Base-by-base conservation (phyloP, 1,284 basidiomycete genomes). In the Tilletiopsis washingtonensis region DNA sequence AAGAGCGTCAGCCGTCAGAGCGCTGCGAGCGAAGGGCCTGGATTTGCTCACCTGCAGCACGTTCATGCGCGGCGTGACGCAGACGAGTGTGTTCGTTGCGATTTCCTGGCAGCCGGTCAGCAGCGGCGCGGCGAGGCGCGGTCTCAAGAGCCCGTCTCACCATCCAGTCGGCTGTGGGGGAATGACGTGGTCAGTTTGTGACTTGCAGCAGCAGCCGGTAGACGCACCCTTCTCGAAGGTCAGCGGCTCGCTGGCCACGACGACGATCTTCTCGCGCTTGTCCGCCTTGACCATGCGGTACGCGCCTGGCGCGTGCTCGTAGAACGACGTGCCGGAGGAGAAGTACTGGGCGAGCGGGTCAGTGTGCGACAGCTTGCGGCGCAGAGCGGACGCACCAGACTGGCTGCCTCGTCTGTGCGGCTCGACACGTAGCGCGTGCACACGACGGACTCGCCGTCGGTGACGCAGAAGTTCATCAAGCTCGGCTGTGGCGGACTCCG, bases 391-490 rank as follows among this genome's bases (percentile, higher is more conserved):
- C 2, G 65, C 65, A 27, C 73, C 72, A 96, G 75, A 24, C 88
- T 93, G 1, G 93, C 91, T 1, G 91, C 93, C 74, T 96, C 91
- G 53, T 93, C 88, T 5, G 83, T 84, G 43, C 84, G 81, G 2
- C 87, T 91, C 0, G 88, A 91, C 40, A 98, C 88, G 74, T 98
- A 98, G 39, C 93, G 82, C 2, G 91, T 94, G 6, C 87, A 91
- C 14, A 98, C 82, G 14, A 98, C 88, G 41, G 84, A 88, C 64
- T 88, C 81, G 1, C 93, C 93, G 69, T 97, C 93, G 1, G 90
- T 90, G 23, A 97, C 85, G 65, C 89, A 91, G 71, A 94, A 98
- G 73, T 97, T 98, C 84, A 93, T 82, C 53, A 96, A 75, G 62
- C 85, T 88, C 12, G 91, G 91, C 80, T 90, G 68, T 62, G 57